Percentiles rank a stretch among this genome's conserved stretches.
These are phyloP conservation scores for Dioszegia crocea DNA, from an alignment of 768 basidiomycete genomes.

Conservation along the genomic window DNA sequence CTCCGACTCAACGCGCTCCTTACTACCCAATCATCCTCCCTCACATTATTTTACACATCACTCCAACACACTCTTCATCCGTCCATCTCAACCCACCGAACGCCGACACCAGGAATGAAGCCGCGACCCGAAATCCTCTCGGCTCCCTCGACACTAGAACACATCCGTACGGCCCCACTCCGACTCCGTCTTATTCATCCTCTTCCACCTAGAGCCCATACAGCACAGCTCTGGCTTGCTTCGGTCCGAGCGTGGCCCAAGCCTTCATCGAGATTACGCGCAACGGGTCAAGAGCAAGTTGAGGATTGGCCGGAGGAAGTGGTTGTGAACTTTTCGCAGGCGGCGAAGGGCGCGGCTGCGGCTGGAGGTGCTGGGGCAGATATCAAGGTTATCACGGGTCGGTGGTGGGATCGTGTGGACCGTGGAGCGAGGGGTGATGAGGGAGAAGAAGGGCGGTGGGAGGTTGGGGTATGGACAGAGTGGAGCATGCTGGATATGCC, in stretches of 20 bases:
- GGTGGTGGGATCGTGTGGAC: constrained; percentile 17
- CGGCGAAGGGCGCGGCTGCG: constrained; percentile 1
- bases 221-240: constrained; percentile 6
- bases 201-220: background rate
- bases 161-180: constrained; percentile 12
- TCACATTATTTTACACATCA: constrained; percentile 37
- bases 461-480: constrained; percentile 24
- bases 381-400: constrained; percentile 2
- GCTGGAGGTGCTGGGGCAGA: constrained; percentile 2
- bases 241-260: constrained; percentile 1
- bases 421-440: constrained; percentile 14
- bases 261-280: background rate
- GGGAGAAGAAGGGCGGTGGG: constrained; percentile 11
- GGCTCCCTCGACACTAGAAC: background rate
- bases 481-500: background rate
- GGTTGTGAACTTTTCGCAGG: background rate
- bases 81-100: background rate
- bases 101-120: background rate
- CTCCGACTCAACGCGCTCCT: constrained; percentile 26
- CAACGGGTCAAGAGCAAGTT: background rate
- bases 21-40: constrained; percentile 21
- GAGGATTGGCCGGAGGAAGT: background rate
- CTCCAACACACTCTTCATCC: constrained; percentile 24
- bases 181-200: background rate
- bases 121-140: background rate